Evolutionary conservation across 139 green algal genomes (phyloP).

Genomic region (Haematococcus sp.): DNA sequence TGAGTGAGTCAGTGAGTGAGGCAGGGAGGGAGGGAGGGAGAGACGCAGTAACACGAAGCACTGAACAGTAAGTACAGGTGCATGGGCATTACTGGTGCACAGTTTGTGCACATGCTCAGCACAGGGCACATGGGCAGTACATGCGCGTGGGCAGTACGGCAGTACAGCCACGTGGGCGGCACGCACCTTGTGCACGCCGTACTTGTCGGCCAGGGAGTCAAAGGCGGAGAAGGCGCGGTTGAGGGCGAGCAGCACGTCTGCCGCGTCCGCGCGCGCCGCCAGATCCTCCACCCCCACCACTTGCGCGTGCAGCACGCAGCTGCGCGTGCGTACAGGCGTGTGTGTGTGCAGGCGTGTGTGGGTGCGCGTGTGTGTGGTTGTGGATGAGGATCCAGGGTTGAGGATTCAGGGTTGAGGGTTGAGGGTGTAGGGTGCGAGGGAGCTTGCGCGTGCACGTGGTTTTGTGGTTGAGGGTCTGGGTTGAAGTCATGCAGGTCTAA

Average conservation of each 20-base stretch:
- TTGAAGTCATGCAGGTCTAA: too few relatives aligned
- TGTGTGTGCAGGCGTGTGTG: background rate
- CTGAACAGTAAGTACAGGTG: too few relatives aligned
- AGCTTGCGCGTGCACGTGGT: too few relatives aligned
- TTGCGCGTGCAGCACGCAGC: constrained; percentile 11
- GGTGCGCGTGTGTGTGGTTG: background rate
- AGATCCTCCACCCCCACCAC: constrained; percentile 15
- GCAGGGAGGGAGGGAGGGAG: too few relatives aligned
- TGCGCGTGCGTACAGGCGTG: background rate
- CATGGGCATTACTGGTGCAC: too few relatives aligned
- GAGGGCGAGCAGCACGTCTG: constrained; percentile 35
- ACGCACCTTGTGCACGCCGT: constrained; percentile 36
- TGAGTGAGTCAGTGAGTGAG: background rate
- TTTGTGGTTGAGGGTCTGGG: too few relatives aligned
- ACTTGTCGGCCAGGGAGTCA: constrained; percentile 32
- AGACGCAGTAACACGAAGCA: too few relatives aligned
- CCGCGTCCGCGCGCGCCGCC: constrained; percentile 20
- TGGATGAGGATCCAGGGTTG: background rate
- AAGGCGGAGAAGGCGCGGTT: constrained; percentile 32
- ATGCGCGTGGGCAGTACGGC: too few relatives aligned
- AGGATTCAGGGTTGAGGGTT: background rate
- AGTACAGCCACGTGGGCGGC: too few relatives aligned
- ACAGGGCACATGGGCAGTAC: too few relatives aligned
- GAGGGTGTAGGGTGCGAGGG: too few relatives aligned
- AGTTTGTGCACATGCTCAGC: too few relatives aligned